Percentiles rank a stretch among this genome's conserved stretches.
phyloP scores from a whole-genome alignment of 352 stramenopile species.

The Phytopythium kandeliae region DNA sequence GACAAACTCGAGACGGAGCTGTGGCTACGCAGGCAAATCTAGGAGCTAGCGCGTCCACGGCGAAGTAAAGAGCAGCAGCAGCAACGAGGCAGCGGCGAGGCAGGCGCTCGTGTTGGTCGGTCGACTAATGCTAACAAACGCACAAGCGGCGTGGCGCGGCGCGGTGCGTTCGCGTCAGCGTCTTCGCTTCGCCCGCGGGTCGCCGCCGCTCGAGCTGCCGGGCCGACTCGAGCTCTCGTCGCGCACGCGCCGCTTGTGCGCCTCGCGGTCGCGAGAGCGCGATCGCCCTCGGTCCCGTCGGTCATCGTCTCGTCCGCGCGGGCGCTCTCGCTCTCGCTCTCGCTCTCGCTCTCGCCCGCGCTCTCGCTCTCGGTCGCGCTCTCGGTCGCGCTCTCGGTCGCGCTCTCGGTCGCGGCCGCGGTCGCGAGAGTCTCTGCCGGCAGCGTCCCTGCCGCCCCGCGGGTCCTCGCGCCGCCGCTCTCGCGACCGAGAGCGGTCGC shows the following conservation, averaged over 20 bases:
- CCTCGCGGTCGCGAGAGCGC: conserved; percentile 57
- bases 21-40: conserved; percentile 76
- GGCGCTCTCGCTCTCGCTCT: conserved; percentile 21
- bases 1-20: conserved; percentile 82
- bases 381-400: conserved; percentile 13
- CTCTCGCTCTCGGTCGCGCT: conserved; percentile 15
- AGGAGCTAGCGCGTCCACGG: no score
- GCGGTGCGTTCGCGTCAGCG: conserved; percentile 18
- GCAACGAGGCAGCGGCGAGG: neutral
- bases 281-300: conserved; percentile 31
- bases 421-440: conserved; percentile 9
- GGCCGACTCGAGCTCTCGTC: conserved; percentile 32
- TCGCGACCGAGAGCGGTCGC: conserved; percentile 53
- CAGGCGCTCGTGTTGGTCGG: neutral
- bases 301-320: conserved; percentile 19
- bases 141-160: neutral
- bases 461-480: conserved; percentile 28
- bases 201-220: conserved; percentile 14
- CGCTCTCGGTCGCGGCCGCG: conserved; percentile 8
- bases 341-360: conserved; percentile 21
- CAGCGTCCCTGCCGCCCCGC: conserved; percentile 10
- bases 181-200: conserved; percentile 36
- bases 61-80: no score
- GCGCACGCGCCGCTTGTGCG: conserved; percentile 53
- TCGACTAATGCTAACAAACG: neutral